These are phyloP conservation scores for Cyberlindnera lachancei DNA, from an alignment of 805 yeast genomes.

Conservation along the genomic window DNA sequence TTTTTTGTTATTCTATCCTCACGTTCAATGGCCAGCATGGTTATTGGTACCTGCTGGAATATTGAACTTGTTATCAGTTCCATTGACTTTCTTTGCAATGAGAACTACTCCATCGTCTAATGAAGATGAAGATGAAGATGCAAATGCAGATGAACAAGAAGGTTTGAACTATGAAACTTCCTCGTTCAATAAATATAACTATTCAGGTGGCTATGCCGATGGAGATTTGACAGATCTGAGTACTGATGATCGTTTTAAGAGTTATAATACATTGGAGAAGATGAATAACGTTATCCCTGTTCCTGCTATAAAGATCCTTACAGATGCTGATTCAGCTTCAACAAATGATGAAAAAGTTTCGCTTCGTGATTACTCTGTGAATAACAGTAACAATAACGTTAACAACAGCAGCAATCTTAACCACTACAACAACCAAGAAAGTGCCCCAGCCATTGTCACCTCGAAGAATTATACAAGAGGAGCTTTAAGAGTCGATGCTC, in stretches of 20 bases:
- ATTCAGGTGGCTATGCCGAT: no score
- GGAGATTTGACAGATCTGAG: slow-evolving; percentile 20
- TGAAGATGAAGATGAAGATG: slow-evolving; percentile 9
- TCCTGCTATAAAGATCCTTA: slow-evolving; percentile 15
- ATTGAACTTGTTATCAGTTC: slow-evolving; percentile 42
- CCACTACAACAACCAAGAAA: slow-evolving; percentile 8
- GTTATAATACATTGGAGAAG: slow-evolving; percentile 7
- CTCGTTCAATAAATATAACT: no score
- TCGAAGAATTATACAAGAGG: slow-evolving; percentile 17
- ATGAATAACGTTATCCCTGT: no score
- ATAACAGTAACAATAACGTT: neutral
- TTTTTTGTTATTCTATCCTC: slow-evolving; percentile 55
- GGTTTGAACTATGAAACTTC: no score
- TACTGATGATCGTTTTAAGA: slow-evolving; percentile 17
- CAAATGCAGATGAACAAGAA: slow-evolving; percentile 1
- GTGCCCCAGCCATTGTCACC: slow-evolving; percentile 21
- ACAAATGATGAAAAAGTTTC: slow-evolving; percentile 20
- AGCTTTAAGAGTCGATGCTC: slow-evolving; percentile 19
- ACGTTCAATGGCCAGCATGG: slow-evolving; percentile 70
- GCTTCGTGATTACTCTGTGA: slow-evolving; percentile 18
- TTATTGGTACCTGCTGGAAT: slow-evolving; percentile 60
- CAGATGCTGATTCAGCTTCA: slow-evolving; percentile 19
- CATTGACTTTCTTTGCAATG: slow-evolving; percentile 38
- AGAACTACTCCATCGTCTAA: slow-evolving; percentile 12
- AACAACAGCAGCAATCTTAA: neutral